phyloP scores from a whole-genome alignment of 2,329 filamentous ascomycete genomes.

The Botrytis galanthina region DNA sequence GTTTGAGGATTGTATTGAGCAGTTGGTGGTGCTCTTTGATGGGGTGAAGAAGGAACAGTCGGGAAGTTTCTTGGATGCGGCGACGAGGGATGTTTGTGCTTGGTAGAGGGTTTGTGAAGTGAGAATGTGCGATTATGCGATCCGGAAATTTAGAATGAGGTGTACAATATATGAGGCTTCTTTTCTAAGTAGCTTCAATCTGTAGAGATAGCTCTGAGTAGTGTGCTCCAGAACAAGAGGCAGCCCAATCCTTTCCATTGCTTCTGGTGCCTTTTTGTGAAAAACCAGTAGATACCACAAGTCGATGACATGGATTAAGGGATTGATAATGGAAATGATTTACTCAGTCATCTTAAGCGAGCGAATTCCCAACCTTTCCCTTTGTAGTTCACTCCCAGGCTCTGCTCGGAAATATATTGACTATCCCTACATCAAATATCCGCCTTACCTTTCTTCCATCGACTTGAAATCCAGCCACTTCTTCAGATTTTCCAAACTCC shows the following conservation, averaged over 20 bases:
- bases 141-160: too few species aligned
- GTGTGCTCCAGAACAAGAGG: too few species aligned
- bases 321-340: background rate
- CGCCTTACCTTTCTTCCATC: fast-evolving
- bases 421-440: too few species aligned
- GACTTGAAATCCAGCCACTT: background rate
- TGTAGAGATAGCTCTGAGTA: too few species aligned
- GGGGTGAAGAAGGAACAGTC: slow-evolving; percentile 23
- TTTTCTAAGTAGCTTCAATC: background rate
- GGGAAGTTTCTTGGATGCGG: slow-evolving; percentile 23
- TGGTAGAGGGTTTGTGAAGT: slow-evolving; percentile 24
- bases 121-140: too few species aligned
- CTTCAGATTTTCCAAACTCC: background rate
- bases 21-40: slow-evolving; percentile 26
- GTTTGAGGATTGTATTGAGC: slow-evolving; percentile 27
- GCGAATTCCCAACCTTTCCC: background rate
- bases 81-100: slow-evolving; percentile 21
- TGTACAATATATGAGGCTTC: background rate
- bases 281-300: background rate
- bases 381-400: background rate
- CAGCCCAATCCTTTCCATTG: too few species aligned
- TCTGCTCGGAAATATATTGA: background rate
- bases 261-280: background rate
- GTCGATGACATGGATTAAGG: background rate
- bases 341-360: background rate